Evolutionary conservation across 2,329 filamentous ascomycete genomes (phyloP).

Genomic region (Aspergillus oerlinghausenensis): DNA sequence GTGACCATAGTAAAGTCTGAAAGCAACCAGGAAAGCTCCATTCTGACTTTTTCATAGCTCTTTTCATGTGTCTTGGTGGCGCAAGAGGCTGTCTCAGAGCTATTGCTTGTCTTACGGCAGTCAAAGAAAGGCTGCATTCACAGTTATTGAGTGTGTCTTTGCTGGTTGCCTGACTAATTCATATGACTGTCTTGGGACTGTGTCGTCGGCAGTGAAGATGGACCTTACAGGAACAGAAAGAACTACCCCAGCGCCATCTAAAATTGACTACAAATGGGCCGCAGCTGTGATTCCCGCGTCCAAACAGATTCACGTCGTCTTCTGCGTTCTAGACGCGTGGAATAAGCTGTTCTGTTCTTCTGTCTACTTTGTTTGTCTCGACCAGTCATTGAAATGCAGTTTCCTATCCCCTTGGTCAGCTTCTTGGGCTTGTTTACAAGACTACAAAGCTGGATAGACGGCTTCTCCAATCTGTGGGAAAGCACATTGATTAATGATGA

Average conservation of each 20-base stretch:
- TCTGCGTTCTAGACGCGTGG: not conserved
- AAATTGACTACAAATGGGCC: not conserved
- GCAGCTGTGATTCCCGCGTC: not conserved
- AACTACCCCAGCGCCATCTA: not conserved
- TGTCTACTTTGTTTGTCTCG: not conserved
- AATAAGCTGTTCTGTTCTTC: not conserved
- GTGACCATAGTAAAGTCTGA: not conserved
- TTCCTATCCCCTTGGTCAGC: not conserved
- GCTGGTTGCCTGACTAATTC: not conserved
- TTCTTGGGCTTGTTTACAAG: not conserved
- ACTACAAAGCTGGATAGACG: not conserved
- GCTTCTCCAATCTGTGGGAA: not conserved
- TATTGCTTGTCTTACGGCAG: not conserved
- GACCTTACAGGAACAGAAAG: not conserved
- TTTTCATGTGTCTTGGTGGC: too few species aligned
- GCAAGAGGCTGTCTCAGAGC: not conserved
- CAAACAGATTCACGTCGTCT: not conserved
- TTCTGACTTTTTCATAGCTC: too few species aligned
- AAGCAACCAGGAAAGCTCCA: too few species aligned
- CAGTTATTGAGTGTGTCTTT: not conserved
- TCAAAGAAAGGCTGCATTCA: not conserved
- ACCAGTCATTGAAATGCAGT: not conserved
- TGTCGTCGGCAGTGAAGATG: not conserved
- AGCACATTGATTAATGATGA: not conserved
- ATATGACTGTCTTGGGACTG: too few species aligned